Evolutionary conservation across 148 eudicot species (phyloP).

Genomic region (Hydrangea macrophylla): DNA sequence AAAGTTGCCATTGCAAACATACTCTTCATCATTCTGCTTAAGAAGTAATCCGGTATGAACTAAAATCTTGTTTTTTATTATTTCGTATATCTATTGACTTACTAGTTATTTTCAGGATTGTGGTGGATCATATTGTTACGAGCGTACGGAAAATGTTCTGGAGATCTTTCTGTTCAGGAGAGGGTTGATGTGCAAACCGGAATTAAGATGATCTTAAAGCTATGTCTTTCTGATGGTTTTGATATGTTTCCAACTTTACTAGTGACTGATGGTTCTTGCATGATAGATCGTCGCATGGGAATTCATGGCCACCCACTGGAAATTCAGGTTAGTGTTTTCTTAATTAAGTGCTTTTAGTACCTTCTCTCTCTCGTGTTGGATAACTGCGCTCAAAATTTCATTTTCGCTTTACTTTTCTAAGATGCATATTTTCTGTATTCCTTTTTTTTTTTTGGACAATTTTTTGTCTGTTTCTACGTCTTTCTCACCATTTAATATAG

Average conservation of each 20-base stretch:
- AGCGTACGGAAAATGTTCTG: conserved; percentile 76
- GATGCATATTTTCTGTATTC: no score
- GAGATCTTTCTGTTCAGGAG: conserved; percentile 74
- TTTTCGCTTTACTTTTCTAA: not conserved
- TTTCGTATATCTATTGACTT: not conserved
- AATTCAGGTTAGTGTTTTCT: conserved; percentile 52
- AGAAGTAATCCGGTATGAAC: not conserved
- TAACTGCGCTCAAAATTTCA: no score
- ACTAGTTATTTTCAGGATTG: conserved; percentile 42
- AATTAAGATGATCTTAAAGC: conserved; percentile 69
- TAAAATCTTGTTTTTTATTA: not conserved
- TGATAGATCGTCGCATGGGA: conserved; percentile 93
- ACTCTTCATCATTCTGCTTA: not conserved
- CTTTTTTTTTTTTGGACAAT: not conserved
- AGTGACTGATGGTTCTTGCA: conserved; percentile 89
- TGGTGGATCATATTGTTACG: conserved; percentile 87
- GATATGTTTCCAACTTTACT: conserved; percentile 83
- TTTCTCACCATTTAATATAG: no score
- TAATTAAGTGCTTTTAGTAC: no score
- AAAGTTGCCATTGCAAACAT: no score
- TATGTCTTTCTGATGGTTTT: conserved; percentile 81
- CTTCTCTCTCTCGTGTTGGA: no score
- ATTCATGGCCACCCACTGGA: conserved; percentile 89
- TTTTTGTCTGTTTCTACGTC: no score
- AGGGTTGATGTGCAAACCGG: conserved; percentile 86